These are phyloP conservation scores for Eutrema salsugineum DNA, from an alignment of 441 rosid genomes.

Conservation along the genomic window DNA sequence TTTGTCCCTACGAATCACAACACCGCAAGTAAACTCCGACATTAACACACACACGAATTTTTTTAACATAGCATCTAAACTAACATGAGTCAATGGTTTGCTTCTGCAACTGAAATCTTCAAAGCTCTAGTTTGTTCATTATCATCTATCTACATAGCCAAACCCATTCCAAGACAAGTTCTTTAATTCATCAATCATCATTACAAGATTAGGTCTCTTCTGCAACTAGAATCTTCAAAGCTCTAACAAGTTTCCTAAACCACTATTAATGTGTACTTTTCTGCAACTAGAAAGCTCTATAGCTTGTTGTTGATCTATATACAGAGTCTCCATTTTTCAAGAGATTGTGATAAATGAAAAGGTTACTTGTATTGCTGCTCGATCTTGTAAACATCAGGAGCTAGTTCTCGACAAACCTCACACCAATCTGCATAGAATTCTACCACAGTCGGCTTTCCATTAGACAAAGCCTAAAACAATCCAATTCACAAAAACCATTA, in stretches of 20 bases:
- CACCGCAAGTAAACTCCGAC: background rate
- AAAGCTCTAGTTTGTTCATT: background rate
- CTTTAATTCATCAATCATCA: background rate
- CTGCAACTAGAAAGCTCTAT: background rate
- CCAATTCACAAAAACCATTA: background rate
- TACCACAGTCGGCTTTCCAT: conserved; percentile 93
- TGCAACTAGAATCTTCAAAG: background rate
- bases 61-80: too few species aligned
- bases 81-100: background rate
- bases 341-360: background rate
- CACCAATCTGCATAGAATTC: conserved; percentile 99
- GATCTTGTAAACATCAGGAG: conserved; percentile 92
- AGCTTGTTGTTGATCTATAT: background rate
- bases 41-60: background rate
- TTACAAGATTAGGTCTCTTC: background rate
- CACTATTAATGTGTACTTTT: background rate
- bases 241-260: background rate
- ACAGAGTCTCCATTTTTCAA: background rate
- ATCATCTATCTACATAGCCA: background rate
- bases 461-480: conserved; percentile 65
- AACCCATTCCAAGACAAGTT: background rate
- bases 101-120: background rate
- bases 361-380: conserved; percentile 87
- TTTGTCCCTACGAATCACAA: conserved; percentile 50
- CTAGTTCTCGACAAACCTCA: conserved; percentile 90